Conservation (phyloP, 2,329 filamentous ascomycete species). For the Lasiodiplodia citricola region DNA sequence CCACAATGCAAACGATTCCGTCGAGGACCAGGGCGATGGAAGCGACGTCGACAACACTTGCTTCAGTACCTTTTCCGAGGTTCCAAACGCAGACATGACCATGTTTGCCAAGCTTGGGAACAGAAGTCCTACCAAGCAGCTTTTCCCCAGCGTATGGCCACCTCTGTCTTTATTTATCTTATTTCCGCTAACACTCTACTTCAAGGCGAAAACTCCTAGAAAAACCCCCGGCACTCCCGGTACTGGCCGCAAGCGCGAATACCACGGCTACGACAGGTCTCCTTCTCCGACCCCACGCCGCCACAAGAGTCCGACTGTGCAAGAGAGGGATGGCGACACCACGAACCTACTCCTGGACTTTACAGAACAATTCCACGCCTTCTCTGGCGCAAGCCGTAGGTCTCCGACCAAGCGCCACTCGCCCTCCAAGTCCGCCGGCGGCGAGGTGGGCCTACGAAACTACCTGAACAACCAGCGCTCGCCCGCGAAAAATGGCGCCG, state of each 20-base stretch:
- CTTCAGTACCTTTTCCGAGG: conserved; percentile 87
- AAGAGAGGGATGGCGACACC: conserved; percentile 56
- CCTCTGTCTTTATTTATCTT: not conserved
- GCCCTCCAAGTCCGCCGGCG: conserved; percentile 55
- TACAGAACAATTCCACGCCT: conserved; percentile 74
- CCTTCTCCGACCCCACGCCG: conserved; percentile 61
- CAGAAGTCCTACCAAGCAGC: conserved; percentile 56
- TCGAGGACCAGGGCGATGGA: conserved; percentile 33
- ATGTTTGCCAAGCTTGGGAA: conserved; percentile 73
- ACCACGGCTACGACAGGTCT: conserved; percentile 45
- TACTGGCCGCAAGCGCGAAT: conserved; percentile 52
- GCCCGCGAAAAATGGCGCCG: conserved; percentile 45
- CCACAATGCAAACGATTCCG: conserved; percentile 28
- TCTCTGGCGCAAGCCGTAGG: conserved; percentile 48
- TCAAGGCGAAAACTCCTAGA: conserved; percentile 27
- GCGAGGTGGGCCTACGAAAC: conserved; percentile 55
- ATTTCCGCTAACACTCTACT: conserved; percentile 17
- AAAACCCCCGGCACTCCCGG: conserved; percentile 50
- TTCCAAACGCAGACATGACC: conserved; percentile 78
- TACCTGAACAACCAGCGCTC: conserved; percentile 50
- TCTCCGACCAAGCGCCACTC: conserved; percentile 51
- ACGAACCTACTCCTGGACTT: conserved; percentile 87
- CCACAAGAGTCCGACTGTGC: conserved; percentile 50
- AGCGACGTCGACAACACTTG: conserved; percentile 67
- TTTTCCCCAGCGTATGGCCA: conserved; percentile 13